Conservation (phyloP, 164 flowering plant genomes). For the Kingdonia uniflora region DNA sequence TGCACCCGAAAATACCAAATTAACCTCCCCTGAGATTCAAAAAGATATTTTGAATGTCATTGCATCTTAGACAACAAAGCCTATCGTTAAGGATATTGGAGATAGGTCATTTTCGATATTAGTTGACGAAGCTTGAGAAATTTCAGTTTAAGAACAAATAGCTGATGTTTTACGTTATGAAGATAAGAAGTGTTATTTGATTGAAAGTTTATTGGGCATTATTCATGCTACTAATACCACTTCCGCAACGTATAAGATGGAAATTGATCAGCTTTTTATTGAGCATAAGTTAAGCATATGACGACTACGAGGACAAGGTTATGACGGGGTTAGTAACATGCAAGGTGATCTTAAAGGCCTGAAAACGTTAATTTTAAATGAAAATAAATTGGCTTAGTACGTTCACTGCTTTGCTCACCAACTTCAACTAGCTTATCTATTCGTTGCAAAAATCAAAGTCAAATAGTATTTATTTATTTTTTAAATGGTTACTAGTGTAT, state of each 20-base stretch:
- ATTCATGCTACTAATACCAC: neutral
- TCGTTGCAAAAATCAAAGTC: too few species aligned
- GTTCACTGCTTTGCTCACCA: too few species aligned
- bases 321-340: neutral
- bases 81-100: neutral
- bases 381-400: too few species aligned
- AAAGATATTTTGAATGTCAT: neutral
- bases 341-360: conserved; percentile 4
- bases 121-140: conserved; percentile 2
- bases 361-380: too few species aligned
- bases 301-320: neutral
- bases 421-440: too few species aligned
- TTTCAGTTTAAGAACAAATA: conserved; percentile 4
- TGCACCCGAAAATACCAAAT: neutral
- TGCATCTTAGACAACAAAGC: neutral
- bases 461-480: too few species aligned
- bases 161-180: neutral
- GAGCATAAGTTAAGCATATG: neutral
- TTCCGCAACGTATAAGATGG: neutral
- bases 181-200: neutral
- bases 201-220: conserved; percentile 2
- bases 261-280: neutral
- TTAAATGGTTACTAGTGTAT: too few species aligned
- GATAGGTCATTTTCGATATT: neutral
- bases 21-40: neutral